A percentile compares a stretch with the other conserved stretches of the same genome.
Conservation (phyloP, 2,329 filamentous ascomycete species). For the Ceratocystis albifundus region DNA sequence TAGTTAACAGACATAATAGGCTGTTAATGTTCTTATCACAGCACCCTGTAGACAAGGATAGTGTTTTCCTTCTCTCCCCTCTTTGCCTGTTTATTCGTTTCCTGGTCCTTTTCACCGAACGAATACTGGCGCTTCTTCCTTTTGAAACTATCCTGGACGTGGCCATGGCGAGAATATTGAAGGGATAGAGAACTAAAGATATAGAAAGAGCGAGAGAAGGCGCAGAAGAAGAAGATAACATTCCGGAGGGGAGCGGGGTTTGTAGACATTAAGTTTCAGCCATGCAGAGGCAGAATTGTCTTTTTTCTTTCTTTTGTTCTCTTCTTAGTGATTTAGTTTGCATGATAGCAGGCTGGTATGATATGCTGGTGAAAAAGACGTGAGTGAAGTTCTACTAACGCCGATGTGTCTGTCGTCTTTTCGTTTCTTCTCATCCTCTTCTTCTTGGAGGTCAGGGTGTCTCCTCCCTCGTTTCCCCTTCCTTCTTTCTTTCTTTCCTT, state of each 20-base stretch:
- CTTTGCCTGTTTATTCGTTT: neutral
- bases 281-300: neutral
- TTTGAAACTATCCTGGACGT: neutral
- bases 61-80: neutral
- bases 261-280: neutral
- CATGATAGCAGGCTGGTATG: neutral
- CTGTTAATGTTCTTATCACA: too few relatives aligned
- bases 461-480: neutral
- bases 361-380: neutral
- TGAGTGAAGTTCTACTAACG: neutral
- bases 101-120: neutral
- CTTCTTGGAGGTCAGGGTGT: neutral
- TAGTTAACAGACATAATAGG: neutral
- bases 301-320: neutral
- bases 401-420: neutral
- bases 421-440: neutral
- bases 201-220: neutral
- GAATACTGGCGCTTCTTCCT: conserved; percentile 14
- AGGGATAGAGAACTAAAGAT: neutral
- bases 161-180: neutral
- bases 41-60: neutral
- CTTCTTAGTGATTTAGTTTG: neutral
- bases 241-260: too few relatives aligned
- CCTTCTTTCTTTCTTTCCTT: neutral
- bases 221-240: neutral